Percentiles rank a stretch among this genome's conserved stretches.
Conservation (phyloP, 208 protist species). For the Porcisia hertigi region DNA sequence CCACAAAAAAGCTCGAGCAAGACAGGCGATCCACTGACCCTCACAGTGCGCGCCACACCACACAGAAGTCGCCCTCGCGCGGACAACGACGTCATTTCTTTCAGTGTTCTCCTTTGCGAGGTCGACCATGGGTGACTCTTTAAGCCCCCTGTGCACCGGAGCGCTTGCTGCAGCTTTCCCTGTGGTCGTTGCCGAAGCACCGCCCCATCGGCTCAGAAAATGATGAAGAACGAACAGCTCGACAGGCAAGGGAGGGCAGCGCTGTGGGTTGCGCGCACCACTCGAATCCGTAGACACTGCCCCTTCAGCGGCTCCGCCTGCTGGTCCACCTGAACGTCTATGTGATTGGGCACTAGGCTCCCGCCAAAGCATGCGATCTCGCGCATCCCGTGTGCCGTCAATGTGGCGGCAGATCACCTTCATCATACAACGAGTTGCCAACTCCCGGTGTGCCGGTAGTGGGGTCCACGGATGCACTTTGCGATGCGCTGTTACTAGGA, state of each 20-base stretch:
- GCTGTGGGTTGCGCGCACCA: not conserved
- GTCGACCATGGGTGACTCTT: not conserved
- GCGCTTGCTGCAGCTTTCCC: not conserved
- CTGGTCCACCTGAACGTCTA: too few relatives aligned
- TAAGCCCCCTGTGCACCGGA: not conserved
- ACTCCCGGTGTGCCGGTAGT: slow-evolving; percentile 27
- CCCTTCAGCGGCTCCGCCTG: not conserved
- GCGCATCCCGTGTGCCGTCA: slow-evolving; percentile 29
- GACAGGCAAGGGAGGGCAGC: slow-evolving; percentile 28
- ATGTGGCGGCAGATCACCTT: slow-evolving; percentile 24
- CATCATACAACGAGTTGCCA: slow-evolving; percentile 27
- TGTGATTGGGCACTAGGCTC: slow-evolving; percentile 19
- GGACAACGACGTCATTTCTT: not conserved
- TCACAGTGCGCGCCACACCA: slow-evolving; percentile 82
- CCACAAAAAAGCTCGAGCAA: slow-evolving; percentile 66
- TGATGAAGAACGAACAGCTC: slow-evolving; percentile 56
- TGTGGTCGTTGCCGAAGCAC: not conserved
- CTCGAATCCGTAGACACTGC: not conserved
- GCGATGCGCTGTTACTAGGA: slow-evolving; percentile 41
- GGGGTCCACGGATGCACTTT: slow-evolving; percentile 65
- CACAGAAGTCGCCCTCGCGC: not conserved
- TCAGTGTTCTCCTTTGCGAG: not conserved
- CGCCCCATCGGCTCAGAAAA: slow-evolving; percentile 34
- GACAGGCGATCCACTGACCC: slow-evolving; percentile 65
- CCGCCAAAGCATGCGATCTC: slow-evolving; percentile 48